Evolutionary conservation across 1,284 basidiomycete species (phyloP), one percentile per base, ranked within the genome.

Genomic region (Agroathelia rolfsii): DNA sequence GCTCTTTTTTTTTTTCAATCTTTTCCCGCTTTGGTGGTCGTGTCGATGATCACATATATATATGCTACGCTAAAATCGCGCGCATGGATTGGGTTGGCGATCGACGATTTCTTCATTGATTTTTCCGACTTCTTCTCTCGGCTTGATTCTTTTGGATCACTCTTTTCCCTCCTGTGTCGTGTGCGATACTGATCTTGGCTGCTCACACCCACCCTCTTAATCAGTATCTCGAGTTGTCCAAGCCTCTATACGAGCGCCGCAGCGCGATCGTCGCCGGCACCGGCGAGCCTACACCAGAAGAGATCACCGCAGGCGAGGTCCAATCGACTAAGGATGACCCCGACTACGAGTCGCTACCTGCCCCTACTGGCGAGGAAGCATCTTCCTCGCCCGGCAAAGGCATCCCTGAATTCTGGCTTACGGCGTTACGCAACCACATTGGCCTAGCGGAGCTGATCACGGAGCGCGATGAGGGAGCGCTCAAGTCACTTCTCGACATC

Each of bases 391-490:
- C 42, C 2, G 43, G 62, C 3, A 61, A 67, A 43, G 82, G 83
- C 43, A 90, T 98, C 50, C 88, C 93, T 40, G 83, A 95, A 52
- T 97, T 97, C 70, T 98, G 94, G 94, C 78, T 96, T 48, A 97
- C 94, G 1, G 89, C 90, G 2, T 72, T 97, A 43, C 80, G 87
- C 49, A 97, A 95, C 61, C 89, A 96, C 57, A 60, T 83, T 39
- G 87, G 77, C 33, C 71, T 97, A 35, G 72, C 75, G 29, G 89
- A 93, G 36, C 69, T 93, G 51, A 92, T 97, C 66, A 95, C 88
- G 21, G 92, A 96, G 52, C 78, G 82, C 35, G 94, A 97, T 56
- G 87, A 82, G 42, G 79, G 65, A 36, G 86, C 77, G 6, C 65
- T 81, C 48, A 76, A 78, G 58, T 56, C 64, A 43, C 70, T 92